Evolutionary conservation across 2,329 filamentous ascomycete genomes (phyloP), one percentile per base, ranked within the genome.

Genomic region (Fusarium mangiferae): DNA sequence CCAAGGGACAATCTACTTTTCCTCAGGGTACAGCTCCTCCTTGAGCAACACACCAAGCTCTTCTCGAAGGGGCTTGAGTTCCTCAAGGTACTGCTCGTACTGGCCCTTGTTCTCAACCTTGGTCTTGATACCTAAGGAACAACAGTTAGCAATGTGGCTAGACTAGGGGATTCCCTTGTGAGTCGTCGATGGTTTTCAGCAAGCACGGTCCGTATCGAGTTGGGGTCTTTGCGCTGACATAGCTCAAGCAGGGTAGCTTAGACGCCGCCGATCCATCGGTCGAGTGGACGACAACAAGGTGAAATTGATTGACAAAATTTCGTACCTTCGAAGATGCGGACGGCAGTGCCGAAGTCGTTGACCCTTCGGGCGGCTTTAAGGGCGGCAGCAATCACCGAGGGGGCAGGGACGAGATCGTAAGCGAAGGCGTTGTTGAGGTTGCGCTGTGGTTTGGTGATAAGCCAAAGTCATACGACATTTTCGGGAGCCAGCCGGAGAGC

Each of bases 391-490:
- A 98, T 90, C 83, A 99, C 96, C 78, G 94, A 91, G 75, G 96
- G 92, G 49, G 96, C 96, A 82, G 97, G 96, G 77, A 99, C 96
- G 81, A 99, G 93, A 92, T 99, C 96, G 92, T 99, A 99, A 83
- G 96, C 96, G 87, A 99, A 99, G 84, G 95, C 96, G 88, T 99
- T 99, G 92, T 99, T 99, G 82, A 98, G 90, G 89, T 98, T 98
- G 85, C 95, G 94, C 88, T 90, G 79, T 67, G 58, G 62, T 66
- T 73, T 63, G 62, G 66, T 71, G 70, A 74, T 81, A 67, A 81
- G 77, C 72, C 71, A 77, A 76, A 75, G 73, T 79, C 78, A 78
- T 79, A 79, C 77, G 77, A 78, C 75, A 78, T 76, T 77, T 75
- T 75, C 62, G 72, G 66, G 70, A 60, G 70, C 70, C 54, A 69